Conservation (phyloP, 2,329 filamentous ascomycete species). For the Aspergillus sp. region DNA sequence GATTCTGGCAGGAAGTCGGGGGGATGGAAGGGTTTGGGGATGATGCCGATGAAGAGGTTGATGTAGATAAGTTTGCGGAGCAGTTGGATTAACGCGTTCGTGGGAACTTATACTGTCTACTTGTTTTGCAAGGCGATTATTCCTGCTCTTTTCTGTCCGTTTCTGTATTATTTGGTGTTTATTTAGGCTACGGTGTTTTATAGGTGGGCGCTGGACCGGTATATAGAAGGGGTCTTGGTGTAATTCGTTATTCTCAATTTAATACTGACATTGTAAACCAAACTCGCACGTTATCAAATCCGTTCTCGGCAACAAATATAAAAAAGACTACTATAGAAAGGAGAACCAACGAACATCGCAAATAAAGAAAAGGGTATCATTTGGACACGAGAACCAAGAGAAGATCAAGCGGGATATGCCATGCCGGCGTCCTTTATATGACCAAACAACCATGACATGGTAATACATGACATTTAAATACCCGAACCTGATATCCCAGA, state of each 20-base stretch:
- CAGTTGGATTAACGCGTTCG: constrained; percentile 34
- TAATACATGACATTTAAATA: not conserved
- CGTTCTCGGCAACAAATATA: not conserved
- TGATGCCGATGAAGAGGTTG: constrained; percentile 50
- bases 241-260: not conserved
- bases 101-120: too few species aligned
- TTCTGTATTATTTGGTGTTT: not conserved
- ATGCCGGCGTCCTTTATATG: too few species aligned
- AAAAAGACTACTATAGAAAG: not conserved
- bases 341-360: not conserved
- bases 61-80: constrained; percentile 57
- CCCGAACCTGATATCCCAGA: not conserved
- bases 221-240: constrained; percentile 1
- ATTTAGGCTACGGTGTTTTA: not conserved
- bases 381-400: constrained; percentile 12
- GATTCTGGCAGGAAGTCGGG: constrained; percentile 71
- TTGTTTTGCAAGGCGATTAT: not conserved
- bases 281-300: not conserved
- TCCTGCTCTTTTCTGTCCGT: not conserved
- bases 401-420: not conserved
- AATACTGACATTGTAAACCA: not conserved
- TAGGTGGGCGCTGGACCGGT: not conserved
- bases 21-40: constrained; percentile 58
- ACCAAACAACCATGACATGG: not conserved
- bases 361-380: constrained; percentile 20